phyloP scores from a whole-genome alignment of 2,329 filamentous ascomycete genomes.

The Ophiocordyceps robertsii region DNA sequence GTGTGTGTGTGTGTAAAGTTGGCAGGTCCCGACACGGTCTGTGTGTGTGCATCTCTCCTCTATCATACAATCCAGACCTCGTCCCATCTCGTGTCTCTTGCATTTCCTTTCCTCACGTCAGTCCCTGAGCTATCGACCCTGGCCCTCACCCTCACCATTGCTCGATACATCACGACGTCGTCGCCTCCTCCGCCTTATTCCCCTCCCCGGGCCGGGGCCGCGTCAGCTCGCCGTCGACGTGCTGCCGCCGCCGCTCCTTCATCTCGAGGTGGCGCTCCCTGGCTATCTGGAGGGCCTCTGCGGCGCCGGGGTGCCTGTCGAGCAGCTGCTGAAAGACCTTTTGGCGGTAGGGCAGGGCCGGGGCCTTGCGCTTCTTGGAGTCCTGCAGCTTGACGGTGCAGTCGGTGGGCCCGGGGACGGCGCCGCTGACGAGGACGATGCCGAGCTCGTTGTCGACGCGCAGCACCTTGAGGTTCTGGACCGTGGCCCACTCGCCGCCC shows the following conservation, averaged over 20 bases:
- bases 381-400: constrained; percentile 78
- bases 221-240: constrained; percentile 6
- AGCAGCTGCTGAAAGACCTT: constrained; percentile 28
- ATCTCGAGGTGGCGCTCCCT: constrained; percentile 37
- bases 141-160: too few relatives aligned
- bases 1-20: not conserved
- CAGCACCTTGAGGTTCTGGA: constrained; percentile 83
- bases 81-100: not conserved
- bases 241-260: constrained; percentile 31
- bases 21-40: not conserved
- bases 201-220: too few relatives aligned
- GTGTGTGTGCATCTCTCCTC: not conserved
- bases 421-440: constrained; percentile 75
- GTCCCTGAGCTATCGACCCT: not conserved
- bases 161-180: too few relatives aligned
- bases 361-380: constrained; percentile 67
- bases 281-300: constrained; percentile 32
- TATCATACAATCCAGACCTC: not conserved
- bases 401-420: constrained; percentile 79
- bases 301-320: constrained; percentile 33
- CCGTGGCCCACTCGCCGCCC: constrained; percentile 77
- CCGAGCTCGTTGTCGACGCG: constrained; percentile 80
- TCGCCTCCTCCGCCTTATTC: not conserved
- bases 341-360: constrained; percentile 33
- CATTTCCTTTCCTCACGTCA: not conserved